Conservation (phyloP, 78 protist species). For the Dictyostelium citrinum region DNA sequence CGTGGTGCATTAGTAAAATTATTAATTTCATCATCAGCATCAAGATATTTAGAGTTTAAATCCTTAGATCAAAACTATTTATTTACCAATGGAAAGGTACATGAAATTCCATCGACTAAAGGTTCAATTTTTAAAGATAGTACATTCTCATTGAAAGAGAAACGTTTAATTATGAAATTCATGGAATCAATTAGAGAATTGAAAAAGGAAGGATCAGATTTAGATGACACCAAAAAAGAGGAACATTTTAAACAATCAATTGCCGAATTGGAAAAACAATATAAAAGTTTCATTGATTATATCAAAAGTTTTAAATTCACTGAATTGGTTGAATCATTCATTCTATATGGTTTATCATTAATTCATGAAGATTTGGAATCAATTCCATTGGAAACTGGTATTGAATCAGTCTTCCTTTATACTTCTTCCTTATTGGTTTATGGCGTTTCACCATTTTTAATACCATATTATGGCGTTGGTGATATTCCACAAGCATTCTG, state of each 20-base stretch:
- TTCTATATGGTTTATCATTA: slow-evolving; percentile 47
- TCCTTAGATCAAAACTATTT: slow-evolving; percentile 45
- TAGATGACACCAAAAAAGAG: neutral
- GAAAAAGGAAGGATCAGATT: neutral
- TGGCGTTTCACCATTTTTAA: slow-evolving; percentile 70
- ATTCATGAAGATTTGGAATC: neutral
- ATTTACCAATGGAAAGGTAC: neutral
- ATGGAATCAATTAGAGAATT: slow-evolving; percentile 5
- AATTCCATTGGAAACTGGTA: slow-evolving; percentile 28
- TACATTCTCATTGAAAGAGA: slow-evolving; percentile 63
- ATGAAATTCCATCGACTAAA: slow-evolving; percentile 77
- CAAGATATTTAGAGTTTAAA: slow-evolving; percentile 85
- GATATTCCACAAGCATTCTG: slow-evolving; percentile 85
- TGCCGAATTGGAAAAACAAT: neutral
- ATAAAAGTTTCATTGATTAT: slow-evolving; percentile 3
- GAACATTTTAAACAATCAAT: neutral
- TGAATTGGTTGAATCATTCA: slow-evolving; percentile 6
- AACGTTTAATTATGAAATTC: slow-evolving; percentile 81
- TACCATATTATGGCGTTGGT: slow-evolving; percentile 75
- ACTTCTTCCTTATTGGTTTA: slow-evolving; percentile 71
- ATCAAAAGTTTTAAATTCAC: slow-evolving; percentile 24
- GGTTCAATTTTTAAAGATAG: slow-evolving; percentile 65
- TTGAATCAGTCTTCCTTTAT: slow-evolving; percentile 7
- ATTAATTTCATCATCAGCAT: slow-evolving; percentile 71
- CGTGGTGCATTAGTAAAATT: slow-evolving; percentile 65